These are phyloP conservation scores for Aspergillus saccharolyticus DNA, from an alignment of 495 filamentous ascomycete genomes.

Conservation along the genomic window DNA sequence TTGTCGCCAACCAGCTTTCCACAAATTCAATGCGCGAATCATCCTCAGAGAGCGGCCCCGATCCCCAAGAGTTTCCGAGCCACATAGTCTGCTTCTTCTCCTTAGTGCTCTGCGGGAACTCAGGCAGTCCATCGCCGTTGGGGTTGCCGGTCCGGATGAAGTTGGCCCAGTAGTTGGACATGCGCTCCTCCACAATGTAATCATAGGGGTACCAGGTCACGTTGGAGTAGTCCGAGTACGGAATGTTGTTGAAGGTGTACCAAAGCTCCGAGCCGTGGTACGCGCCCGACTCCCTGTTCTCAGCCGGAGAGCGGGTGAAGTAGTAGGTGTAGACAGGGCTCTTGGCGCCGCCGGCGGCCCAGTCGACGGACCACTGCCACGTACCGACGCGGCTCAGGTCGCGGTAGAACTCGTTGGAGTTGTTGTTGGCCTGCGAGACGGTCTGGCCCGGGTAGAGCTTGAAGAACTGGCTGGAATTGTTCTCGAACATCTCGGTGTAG, in stretches of 20 bases:
- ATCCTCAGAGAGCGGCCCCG: not conserved
- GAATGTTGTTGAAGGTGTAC: slow-evolving; percentile 22
- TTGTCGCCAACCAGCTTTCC: slow-evolving; percentile 11
- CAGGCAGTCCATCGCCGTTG: slow-evolving; percentile 17
- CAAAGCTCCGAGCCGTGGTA: slow-evolving; percentile 19
- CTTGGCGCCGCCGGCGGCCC: slow-evolving; percentile 16
- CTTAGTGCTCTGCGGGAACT: not conserved
- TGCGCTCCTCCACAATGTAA: slow-evolving; percentile 13
- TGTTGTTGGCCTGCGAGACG: slow-evolving; percentile 9
- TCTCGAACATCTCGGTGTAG: slow-evolving; percentile 11
- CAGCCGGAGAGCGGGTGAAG: slow-evolving; percentile 13
- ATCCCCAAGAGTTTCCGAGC: slow-evolving; percentile 9
- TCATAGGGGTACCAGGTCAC: slow-evolving; percentile 14
- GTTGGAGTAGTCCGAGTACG: slow-evolving; percentile 17
- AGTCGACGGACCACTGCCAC: slow-evolving; percentile 15
- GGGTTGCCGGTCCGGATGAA: slow-evolving; percentile 21
- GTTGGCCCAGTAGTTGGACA: slow-evolving; percentile 23
- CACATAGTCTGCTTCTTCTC: slow-evolving; percentile 11
- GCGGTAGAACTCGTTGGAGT: slow-evolving; percentile 11
- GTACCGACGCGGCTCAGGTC: slow-evolving; percentile 14
- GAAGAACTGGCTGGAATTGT: slow-evolving; percentile 13
- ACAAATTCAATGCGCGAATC: slow-evolving; percentile 10
- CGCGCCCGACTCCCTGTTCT: slow-evolving; percentile 11
- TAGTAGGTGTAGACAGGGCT: slow-evolving; percentile 18
- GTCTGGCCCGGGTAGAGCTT: slow-evolving; percentile 14